Evolutionary conservation across 768 basidiomycete species (phyloP).

Genomic region (Podaxis sp.): DNA sequence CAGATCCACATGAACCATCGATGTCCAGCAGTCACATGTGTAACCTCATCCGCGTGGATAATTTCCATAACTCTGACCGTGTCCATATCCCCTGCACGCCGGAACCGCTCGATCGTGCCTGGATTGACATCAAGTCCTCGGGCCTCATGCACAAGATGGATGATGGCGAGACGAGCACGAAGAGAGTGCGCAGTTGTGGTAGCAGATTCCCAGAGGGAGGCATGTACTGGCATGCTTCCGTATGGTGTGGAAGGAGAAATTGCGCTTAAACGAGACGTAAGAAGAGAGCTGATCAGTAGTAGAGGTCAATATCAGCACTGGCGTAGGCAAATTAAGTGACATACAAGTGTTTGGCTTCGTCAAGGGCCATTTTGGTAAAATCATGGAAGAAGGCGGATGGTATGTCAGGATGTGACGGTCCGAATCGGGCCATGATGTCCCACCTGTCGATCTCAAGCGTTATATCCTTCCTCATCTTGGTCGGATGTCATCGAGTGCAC

Average conservation of each 20-base stretch:
- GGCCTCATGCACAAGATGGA: conserved; percentile 85
- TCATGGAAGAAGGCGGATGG: conserved; percentile 78
- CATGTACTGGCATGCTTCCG: conserved; percentile 73
- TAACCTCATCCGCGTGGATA: conserved; percentile 80
- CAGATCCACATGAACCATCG: conserved; percentile 84
- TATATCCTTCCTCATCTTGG: neutral
- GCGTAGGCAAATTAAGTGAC: conserved; percentile 9
- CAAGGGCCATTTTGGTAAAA: conserved; percentile 81
- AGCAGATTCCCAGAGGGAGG: conserved; percentile 79
- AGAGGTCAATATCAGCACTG: neutral
- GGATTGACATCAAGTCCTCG: conserved; percentile 85
- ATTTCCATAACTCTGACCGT: conserved; percentile 69
- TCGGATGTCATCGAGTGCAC: conserved; percentile 21
- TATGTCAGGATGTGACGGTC: conserved; percentile 53
- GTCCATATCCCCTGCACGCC: conserved; percentile 61
- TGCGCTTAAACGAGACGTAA: conserved; percentile 58
- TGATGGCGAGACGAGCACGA: conserved; percentile 72
- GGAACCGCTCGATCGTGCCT: conserved; percentile 70
- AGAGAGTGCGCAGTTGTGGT: conserved; percentile 64
- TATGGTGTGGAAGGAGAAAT: conserved; percentile 68
- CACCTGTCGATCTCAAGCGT: conserved; percentile 41
- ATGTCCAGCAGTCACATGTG: conserved; percentile 80
- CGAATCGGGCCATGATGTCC: conserved; percentile 83
- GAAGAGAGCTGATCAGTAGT: conserved; percentile 40
- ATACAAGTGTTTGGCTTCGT: conserved; percentile 83